Conservation (phyloP, 2,329 filamentous ascomycete species). For the Trichophyton verrucosum region DNA sequence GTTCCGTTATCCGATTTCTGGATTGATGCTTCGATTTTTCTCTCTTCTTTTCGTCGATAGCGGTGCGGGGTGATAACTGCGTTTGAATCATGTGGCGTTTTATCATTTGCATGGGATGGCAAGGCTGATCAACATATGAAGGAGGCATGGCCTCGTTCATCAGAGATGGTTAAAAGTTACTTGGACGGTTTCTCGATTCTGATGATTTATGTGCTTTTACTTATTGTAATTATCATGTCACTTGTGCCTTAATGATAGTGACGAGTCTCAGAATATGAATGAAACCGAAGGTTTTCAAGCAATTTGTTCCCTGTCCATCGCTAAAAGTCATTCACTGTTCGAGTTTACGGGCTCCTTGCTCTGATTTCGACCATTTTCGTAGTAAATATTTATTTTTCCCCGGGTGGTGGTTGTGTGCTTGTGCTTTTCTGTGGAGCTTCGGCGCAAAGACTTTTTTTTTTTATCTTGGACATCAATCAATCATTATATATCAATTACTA, state of each 20-base stretch:
- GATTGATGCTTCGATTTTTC: background rate
- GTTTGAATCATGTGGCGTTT: background rate
- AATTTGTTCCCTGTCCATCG: background rate
- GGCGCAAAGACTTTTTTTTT: background rate
- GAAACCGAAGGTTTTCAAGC: slow-evolving; percentile 1
- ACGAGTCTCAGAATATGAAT: slow-evolving; percentile 4
- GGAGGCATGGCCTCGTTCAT: background rate
- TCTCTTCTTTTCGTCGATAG: background rate
- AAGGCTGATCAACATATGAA: slow-evolving; percentile 6
- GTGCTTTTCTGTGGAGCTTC: background rate
- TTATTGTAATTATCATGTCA: background rate
- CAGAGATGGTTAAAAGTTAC: slow-evolving; percentile 6
- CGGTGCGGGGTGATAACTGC: too few species aligned
- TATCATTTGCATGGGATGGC: background rate
- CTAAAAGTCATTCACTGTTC: background rate
- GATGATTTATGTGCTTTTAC: background rate
- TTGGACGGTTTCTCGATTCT: slow-evolving; percentile 5
- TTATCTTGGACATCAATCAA: background rate
- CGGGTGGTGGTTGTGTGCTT: background rate
- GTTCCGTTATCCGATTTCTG: background rate
- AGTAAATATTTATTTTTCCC: background rate
- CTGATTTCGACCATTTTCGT: background rate
- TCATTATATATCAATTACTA: background rate
- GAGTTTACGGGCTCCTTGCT: background rate
- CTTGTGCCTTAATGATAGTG: slow-evolving; percentile 2